A percentile compares a stretch with the other conserved stretches of the same genome.
Conservation (phyloP, 2,329 filamentous ascomycete species). For the Apiospora pterosperma region DNA sequence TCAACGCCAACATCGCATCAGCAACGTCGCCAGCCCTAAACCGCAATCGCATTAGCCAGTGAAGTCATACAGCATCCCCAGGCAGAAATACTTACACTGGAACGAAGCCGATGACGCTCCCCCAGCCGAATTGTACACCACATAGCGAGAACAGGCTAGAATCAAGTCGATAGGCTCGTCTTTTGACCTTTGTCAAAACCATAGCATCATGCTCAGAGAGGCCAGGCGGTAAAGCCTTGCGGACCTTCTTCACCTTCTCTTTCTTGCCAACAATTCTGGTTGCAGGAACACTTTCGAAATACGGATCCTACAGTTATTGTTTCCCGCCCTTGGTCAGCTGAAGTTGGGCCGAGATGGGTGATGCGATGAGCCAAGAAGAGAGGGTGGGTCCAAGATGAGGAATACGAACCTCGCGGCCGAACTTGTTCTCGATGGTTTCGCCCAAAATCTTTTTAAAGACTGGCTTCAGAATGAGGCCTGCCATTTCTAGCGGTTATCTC, state of each 20-base stretch:
- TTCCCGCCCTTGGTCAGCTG: slow-evolving; percentile 1
- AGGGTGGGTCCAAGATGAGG: background rate
- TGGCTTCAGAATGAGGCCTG: slow-evolving; percentile 49
- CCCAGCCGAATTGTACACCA: slow-evolving; percentile 85
- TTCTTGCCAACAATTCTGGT: slow-evolving; percentile 64
- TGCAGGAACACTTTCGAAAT: slow-evolving; percentile 78
- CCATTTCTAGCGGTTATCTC: slow-evolving; percentile 39
- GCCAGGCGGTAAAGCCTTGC: slow-evolving; percentile 79
- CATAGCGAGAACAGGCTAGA: slow-evolving; percentile 78
- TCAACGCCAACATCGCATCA: slow-evolving; percentile 70
- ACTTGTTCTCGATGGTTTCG: slow-evolving; percentile 55
- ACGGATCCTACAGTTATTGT: slow-evolving; percentile 66
- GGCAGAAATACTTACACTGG: slow-evolving; percentile 61
- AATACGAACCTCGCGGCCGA: slow-evolving; percentile 21
- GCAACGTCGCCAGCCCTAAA: slow-evolving; percentile 68
- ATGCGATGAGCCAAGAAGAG: slow-evolving; percentile 24
- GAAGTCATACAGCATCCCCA: background rate
- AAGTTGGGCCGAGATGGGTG: slow-evolving; percentile 27
- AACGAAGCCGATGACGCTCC: slow-evolving; percentile 77
- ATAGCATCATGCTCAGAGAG: slow-evolving; percentile 79
- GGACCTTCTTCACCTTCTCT: slow-evolving; percentile 74
- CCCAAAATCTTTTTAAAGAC: slow-evolving; percentile 55
- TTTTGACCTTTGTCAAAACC: slow-evolving; percentile 81
- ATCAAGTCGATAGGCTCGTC: slow-evolving; percentile 81
- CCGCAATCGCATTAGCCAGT: slow-evolving; percentile 16